phyloP scores from a whole-genome alignment of 371 early-diverging fungal genomes.

The Synchytrium microbalum region DNA sequence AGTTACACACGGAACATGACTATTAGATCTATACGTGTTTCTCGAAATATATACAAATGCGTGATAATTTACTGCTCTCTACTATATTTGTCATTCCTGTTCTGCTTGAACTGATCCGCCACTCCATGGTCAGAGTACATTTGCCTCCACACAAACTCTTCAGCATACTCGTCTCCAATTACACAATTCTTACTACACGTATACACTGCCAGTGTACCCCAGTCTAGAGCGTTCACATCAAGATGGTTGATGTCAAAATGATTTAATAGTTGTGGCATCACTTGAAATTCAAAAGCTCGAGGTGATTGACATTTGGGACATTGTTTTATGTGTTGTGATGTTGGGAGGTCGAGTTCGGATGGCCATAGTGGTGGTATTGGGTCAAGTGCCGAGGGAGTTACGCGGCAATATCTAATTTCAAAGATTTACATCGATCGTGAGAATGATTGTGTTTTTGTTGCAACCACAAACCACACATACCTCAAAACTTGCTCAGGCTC shows the following conservation, averaged over 20 bases:
- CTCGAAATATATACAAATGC: no score
- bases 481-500: conserved; percentile 86
- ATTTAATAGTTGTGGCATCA: conserved; percentile 78
- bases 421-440: conserved; percentile 63
- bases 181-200: conserved; percentile 78
- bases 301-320: conserved; percentile 70
- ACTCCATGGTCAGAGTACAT: neutral
- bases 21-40: no score
- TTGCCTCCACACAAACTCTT: conserved; percentile 61
- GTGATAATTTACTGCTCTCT: no score
- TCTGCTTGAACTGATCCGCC: neutral
- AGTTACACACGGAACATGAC: no score
- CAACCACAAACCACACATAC: conserved; percentile 20
- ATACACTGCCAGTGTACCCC: conserved; percentile 83
- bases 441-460: conserved; percentile 22
- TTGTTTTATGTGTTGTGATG: conserved; percentile 42
- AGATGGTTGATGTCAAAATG: conserved; percentile 68
- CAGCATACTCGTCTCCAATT: conserved; percentile 41
- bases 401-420: conserved; percentile 33
- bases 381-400: neutral
- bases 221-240: conserved; percentile 72
- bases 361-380: conserved; percentile 67
- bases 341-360: conserved; percentile 58
- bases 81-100: neutral
- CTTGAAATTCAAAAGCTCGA: conserved; percentile 88